Conservation (phyloP, 106 monocot species). For the Platanthera guangdongensis region DNA sequence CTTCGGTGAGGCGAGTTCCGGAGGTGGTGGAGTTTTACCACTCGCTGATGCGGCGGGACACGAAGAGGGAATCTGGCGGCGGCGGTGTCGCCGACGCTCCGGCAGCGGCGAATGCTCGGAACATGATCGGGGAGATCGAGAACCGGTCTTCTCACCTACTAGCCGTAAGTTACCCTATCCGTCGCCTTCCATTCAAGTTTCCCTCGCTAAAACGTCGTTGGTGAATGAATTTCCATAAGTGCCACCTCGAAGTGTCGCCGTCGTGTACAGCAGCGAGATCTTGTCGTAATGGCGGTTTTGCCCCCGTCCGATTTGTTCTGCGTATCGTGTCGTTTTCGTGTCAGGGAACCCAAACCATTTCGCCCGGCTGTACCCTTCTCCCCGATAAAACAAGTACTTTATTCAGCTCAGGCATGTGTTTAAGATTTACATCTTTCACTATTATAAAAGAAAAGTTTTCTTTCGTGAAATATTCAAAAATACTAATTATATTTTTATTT, state of each 20-base stretch:
- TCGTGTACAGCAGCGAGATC: not conserved
- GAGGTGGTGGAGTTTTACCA: constrained; percentile 99
- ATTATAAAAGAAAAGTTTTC: too few species aligned
- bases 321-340: not conserved
- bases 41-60: constrained; percentile 83
- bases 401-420: too few species aligned
- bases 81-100: constrained; percentile 34
- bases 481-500: too few species aligned
- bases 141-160: constrained; percentile 92
- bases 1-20: constrained; percentile 63
- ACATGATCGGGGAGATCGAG: constrained; percentile 99
- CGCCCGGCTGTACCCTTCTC: not conserved
- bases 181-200: constrained; percentile 2
- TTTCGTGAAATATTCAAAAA: too few species aligned
- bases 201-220: not conserved
- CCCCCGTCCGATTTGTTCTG: not conserved
- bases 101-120: constrained; percentile 42
- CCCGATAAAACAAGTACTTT: too few species aligned
- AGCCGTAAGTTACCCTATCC: constrained; percentile 51
- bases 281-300: not conserved
- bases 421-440: too few species aligned
- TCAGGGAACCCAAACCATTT: not conserved
- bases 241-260: not conserved
- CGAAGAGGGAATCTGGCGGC: constrained; percentile 45
- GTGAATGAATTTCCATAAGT: constrained; percentile 1